These are phyloP conservation scores for Vaccinium myrtillus DNA, from an alignment of 148 eudicot genomes.

Conservation along the genomic window DNA sequence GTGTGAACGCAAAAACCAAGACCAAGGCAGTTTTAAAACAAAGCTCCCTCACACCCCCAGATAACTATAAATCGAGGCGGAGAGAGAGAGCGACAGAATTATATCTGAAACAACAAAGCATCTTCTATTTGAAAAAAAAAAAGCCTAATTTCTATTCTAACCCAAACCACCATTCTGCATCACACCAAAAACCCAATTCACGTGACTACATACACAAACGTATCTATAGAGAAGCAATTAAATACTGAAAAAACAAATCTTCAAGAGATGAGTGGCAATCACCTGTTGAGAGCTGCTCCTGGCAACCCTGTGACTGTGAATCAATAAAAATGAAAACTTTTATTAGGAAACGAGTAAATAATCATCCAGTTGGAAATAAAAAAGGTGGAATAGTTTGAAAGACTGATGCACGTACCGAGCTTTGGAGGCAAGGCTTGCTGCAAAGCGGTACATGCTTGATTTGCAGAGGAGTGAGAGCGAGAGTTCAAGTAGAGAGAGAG, in stretches of 20 bases:
- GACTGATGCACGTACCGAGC: conserved; percentile 39
- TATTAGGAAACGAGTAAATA: not conserved
- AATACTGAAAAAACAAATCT: not conserved
- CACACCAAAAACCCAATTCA: not conserved
- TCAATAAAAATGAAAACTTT: not conserved
- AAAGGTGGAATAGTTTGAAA: not conserved
- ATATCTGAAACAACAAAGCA: too few species aligned
- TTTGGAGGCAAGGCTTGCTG: conserved; percentile 60
- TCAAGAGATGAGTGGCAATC: not conserved
- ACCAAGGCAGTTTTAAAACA: too few species aligned
- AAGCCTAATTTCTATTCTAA: not conserved
- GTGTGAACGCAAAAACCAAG: too few species aligned
- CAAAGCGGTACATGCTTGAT: conserved; percentile 67
- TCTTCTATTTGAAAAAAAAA: too few species aligned
- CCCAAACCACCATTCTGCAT: conserved; percentile 28
- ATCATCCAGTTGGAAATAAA: not conserved
- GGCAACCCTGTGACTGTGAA: conserved; percentile 37
- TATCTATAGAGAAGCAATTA: not conserved
- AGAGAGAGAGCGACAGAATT: too few species aligned
- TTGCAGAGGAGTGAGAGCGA: not conserved
- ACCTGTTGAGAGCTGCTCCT: conserved; percentile 44
- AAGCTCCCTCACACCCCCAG: too few species aligned
- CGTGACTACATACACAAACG: not conserved
- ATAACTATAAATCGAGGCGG: not conserved
- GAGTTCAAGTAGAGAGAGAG: not conserved